A percentile compares a stretch with the other conserved stretches of the same genome.
phyloP scores from a whole-genome alignment of 2,329 filamentous ascomycete genomes.

The Aspergillus tubingensis region DNA sequence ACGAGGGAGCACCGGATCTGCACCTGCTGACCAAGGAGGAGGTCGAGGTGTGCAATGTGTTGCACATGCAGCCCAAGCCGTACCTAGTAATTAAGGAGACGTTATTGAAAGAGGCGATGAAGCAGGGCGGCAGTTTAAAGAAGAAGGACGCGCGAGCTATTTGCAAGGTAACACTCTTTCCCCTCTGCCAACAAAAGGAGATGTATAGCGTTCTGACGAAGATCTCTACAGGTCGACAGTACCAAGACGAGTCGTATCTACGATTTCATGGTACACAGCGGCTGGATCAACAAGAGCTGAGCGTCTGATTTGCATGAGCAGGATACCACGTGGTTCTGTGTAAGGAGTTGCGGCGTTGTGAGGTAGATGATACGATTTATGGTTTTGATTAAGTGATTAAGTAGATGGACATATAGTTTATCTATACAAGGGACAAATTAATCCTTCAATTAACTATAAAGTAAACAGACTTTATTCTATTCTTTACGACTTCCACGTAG shows the following conservation, averaged over 20 bases:
- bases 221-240: conserved; percentile 65
- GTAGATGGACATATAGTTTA: neutral
- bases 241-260: conserved; percentile 85
- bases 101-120: conserved; percentile 86
- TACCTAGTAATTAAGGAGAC: conserved; percentile 94
- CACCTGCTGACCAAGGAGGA: conserved; percentile 86
- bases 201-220: neutral
- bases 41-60: conserved; percentile 77
- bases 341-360: conserved; percentile 14
- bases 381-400: neutral
- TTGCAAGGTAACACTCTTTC: conserved; percentile 53
- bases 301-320: conserved; percentile 5
- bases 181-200: neutral
- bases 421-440: neutral
- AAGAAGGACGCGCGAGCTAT: conserved; percentile 92
- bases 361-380: neutral
- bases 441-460: too few species aligned
- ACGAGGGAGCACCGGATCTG: conserved; percentile 73
- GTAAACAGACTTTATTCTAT: too few species aligned
- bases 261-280: conserved; percentile 90
- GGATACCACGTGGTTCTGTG: neutral
- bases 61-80: conserved; percentile 87
- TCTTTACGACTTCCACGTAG: neutral
- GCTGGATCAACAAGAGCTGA: conserved; percentile 85
- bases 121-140: conserved; percentile 83